phyloP scores from a whole-genome alignment of 2,329 filamentous ascomycete species.

The Zymoseptoria ardabiliae region DNA sequence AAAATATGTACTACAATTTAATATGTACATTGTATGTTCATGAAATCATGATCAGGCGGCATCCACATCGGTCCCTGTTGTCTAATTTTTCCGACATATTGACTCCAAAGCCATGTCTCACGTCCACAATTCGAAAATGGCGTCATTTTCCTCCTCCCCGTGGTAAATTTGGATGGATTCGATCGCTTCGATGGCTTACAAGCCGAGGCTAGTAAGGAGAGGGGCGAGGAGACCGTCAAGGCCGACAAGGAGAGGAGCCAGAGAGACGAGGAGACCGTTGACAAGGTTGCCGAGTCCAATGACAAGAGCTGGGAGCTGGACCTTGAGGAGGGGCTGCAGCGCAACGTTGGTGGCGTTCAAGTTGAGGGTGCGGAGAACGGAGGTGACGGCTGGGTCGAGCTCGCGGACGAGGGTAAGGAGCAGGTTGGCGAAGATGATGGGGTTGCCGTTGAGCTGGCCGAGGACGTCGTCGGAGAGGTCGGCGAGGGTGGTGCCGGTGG shows the following conservation, averaged over 20 bases:
- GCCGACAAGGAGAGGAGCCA: slow-evolving; percentile 2
- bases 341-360: slow-evolving; percentile 4
- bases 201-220: slow-evolving; percentile 1
- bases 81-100: not conserved
- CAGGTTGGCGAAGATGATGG: slow-evolving; percentile 7
- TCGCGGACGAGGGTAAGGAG: slow-evolving; percentile 3
- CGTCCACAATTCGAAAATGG: not conserved
- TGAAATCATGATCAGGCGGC: not conserved
- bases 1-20: not conserved
- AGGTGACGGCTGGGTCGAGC: slow-evolving; percentile 9
- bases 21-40: not conserved
- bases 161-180: not conserved
- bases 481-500: not conserved
- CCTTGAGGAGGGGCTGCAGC: slow-evolving; percentile 8
- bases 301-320: slow-evolving; percentile 6
- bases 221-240: slow-evolving; percentile 7
- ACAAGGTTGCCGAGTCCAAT: slow-evolving; percentile 2
- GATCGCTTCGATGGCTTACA: not conserved
- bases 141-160: not conserved
- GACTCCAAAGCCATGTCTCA: not conserved
- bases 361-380: slow-evolving; percentile 5
- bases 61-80: not conserved
- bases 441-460: slow-evolving; percentile 8
- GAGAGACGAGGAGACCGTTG: slow-evolving; percentile 2
- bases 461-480: slow-evolving; percentile 4